Evolutionary conservation across 2,329 filamentous ascomycete genomes (phyloP), one percentile per base, ranked within the genome.

Genomic region (Cladorrhinum sp.): DNA sequence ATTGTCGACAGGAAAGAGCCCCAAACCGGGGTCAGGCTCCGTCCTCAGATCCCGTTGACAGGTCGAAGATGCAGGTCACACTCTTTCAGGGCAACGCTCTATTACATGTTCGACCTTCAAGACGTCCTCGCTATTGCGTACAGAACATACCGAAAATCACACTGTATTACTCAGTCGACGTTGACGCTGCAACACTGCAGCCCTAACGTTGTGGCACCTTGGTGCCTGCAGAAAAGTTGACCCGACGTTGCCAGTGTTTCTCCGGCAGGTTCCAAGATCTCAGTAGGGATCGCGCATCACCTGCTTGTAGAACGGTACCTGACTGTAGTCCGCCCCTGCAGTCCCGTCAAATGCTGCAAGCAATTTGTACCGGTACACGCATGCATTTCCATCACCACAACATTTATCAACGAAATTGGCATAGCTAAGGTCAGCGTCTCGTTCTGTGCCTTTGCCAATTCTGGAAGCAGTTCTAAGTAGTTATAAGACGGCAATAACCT

Each of bases 391-490:
- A 27, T 13, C n/a, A 20, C 51, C 10, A 38, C 52, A 36, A 9
- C 20, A 55, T 18, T 16, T 36, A 56, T 45, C 53, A 56, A 45
- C 52, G 24, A 20, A 22, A 36, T 49, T 18, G 16, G 36, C 45
- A 16, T 48, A 2, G 48, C 52, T 63, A 58, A 63, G 58, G 63
- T 64, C 63, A 64, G 57, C 58, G 53, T 55, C 38, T 56, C 58
- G 22, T 56, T 58, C 29, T 57, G 38, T 53, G 54, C 51, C 56
- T 59, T 24, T 60, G 56, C 61, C 58, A 62, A 55, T 57, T 59
- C 60, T 25, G 53, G 58, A 59, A 51, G 54, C 52, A 59, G 49
- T 36, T 29, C 29, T 10, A n/a, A n/a, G n/a, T n/a, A 45, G 41
- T 22, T 29, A 57, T 59, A 56, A 60, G 53, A 48, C 53, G 53